These are phyloP conservation scores for Niebla homalea DNA, from an alignment of 495 filamentous ascomycete genomes.

Conservation along the genomic window DNA sequence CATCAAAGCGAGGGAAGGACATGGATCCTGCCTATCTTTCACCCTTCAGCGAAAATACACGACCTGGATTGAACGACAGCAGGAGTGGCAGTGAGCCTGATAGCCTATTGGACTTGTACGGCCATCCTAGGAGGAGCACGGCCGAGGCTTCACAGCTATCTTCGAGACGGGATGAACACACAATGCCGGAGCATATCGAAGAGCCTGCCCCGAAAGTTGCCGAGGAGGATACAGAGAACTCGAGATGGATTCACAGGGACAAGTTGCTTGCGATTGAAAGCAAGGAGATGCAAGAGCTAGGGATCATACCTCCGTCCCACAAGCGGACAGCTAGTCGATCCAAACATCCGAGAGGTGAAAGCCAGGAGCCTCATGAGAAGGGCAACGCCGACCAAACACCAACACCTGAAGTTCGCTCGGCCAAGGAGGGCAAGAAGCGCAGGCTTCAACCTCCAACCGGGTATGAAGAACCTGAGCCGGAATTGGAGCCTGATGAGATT, in stretches of 20 bases:
- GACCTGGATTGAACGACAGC: slow-evolving; percentile 34
- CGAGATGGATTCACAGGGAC: slow-evolving; percentile 91
- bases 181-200: slow-evolving; percentile 15
- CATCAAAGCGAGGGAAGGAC: slow-evolving; percentile 7
- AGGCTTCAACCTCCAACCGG: slow-evolving; percentile 33
- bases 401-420: neutral
- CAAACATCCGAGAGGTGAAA: slow-evolving; percentile 41
- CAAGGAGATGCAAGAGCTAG: slow-evolving; percentile 79
- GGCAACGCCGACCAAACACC: slow-evolving; percentile 18
- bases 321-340: slow-evolving; percentile 38
- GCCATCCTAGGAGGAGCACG: slow-evolving; percentile 16
- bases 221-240: slow-evolving; percentile 36
- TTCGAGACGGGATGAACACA: slow-evolving; percentile 1
- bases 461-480: slow-evolving; percentile 28
- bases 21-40: slow-evolving; percentile 13
- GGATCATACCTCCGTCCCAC: slow-evolving; percentile 52
- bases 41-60: slow-evolving; percentile 7
- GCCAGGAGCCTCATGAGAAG: slow-evolving; percentile 34
- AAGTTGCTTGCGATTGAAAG: slow-evolving; percentile 90
- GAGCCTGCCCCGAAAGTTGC: slow-evolving; percentile 11
- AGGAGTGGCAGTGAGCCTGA: slow-evolving; percentile 42
- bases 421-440: slow-evolving; percentile 16
- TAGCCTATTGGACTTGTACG: slow-evolving; percentile 43
- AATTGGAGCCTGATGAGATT: slow-evolving; percentile 13
- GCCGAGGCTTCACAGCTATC: slow-evolving; percentile 13